Conservation (phyloP, 1,284 basidiomycete genomes). For the Moniliophthora roreri region DNA sequence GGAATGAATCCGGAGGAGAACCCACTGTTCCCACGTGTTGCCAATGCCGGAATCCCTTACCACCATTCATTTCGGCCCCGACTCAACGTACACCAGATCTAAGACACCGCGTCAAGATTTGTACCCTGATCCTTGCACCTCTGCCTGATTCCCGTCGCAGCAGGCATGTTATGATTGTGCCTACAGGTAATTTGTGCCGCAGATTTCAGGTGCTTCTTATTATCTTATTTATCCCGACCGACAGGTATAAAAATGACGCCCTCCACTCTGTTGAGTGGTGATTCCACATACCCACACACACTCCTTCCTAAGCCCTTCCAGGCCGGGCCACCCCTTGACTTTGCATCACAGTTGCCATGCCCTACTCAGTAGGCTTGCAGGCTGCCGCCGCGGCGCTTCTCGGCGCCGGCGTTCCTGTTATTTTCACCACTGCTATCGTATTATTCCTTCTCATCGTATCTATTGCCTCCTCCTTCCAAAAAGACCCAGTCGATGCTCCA, state of each 20-base stretch:
- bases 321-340: background rate
- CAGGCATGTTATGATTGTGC: background rate
- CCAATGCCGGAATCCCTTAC: conserved; percentile 15
- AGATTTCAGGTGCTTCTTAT: background rate
- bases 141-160: background rate
- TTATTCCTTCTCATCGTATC: conserved; percentile 51
- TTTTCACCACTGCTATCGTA: conserved; percentile 54
- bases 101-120: conserved; percentile 5
- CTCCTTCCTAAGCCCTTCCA: background rate
- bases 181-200: background rate
- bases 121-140: conserved; percentile 5
- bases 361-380: conserved; percentile 59
- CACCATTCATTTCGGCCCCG: conserved; percentile 38
- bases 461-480: conserved; percentile 41
- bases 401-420: conserved; percentile 51
- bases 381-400: conserved; percentile 57
- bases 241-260: background rate
- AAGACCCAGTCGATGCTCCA: conserved; percentile 46
- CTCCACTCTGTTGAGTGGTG: background rate
- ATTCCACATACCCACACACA: conserved; percentile 9
- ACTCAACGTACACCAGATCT: conserved; percentile 11
- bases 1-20: conserved; percentile 1
- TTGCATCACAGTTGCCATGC: conserved; percentile 31
- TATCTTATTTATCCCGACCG: background rate
- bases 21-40: conserved; percentile 26